phyloP scores from a whole-genome alignment of 371 early-diverging fungal genomes.

The Saksenaea vasiformis region DNA sequence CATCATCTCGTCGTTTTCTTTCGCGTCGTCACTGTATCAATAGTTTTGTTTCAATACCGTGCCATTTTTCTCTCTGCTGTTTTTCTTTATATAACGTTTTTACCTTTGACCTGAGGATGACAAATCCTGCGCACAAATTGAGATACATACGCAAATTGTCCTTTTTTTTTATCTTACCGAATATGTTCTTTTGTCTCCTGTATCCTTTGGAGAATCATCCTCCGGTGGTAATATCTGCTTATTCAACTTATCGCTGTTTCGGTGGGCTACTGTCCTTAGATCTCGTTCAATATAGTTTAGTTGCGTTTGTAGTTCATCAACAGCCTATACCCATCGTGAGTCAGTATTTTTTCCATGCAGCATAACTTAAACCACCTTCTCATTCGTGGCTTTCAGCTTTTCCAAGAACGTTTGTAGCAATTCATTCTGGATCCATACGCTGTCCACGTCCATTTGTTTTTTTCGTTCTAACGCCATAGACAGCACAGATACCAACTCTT shows the following conservation, averaged over 20 bases:
- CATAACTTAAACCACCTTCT: constrained; percentile 2
- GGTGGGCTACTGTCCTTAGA: constrained; percentile 3
- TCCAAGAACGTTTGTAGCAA: constrained; percentile 65
- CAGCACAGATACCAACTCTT: constrained; percentile 32
- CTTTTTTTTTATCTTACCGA: background rate
- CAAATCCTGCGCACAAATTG: background rate
- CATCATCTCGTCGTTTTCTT: constrained; percentile 1
- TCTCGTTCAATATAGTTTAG: constrained; percentile 43
- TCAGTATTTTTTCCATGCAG: background rate
- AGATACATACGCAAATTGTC: background rate
- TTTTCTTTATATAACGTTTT: background rate
- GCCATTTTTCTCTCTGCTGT: constrained; percentile 5
- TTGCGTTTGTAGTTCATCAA: constrained; percentile 31
- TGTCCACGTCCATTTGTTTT: constrained; percentile 50
- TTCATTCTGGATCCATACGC: constrained; percentile 52
- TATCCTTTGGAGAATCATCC: background rate
- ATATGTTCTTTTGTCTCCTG: background rate
- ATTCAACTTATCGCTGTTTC: background rate
- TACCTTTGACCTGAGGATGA: background rate
- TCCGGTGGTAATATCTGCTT: background rate
- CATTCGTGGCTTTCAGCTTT: constrained; percentile 26
- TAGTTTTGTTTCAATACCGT: background rate
- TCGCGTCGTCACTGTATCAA: background rate
- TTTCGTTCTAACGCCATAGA: constrained; percentile 58
- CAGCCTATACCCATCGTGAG: constrained; percentile 16